phyloP scores from a whole-genome alignment of 2,329 filamentous ascomycete genomes.

The Talaromyces piceae region DNA sequence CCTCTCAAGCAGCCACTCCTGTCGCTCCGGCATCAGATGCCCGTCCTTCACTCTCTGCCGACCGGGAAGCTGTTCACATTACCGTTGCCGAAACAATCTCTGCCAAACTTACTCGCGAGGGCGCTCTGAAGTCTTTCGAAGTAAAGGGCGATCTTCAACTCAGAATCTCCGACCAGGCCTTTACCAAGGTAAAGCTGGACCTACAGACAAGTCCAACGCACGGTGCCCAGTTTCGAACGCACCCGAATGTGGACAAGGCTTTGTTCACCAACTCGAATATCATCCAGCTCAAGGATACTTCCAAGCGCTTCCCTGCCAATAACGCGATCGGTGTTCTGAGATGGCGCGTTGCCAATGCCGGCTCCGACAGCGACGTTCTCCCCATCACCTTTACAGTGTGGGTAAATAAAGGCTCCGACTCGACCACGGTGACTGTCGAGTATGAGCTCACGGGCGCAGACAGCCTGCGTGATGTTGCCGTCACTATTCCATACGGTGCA shows the following conservation, averaged over 20 bases:
- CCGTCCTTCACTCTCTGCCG: conserved; percentile 58
- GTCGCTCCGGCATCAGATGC: conserved; percentile 46
- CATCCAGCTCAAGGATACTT: conserved; percentile 83
- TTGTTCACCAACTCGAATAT: conserved; percentile 74
- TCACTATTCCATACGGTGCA: conserved; percentile 78
- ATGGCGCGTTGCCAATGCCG: conserved; percentile 75
- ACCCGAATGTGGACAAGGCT: conserved; percentile 90
- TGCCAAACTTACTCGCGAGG: conserved; percentile 81
- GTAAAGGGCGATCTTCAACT: conserved; percentile 90
- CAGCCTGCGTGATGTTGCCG: conserved; percentile 71
- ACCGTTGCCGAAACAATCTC: conserved; percentile 85
- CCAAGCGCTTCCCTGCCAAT: conserved; percentile 88
- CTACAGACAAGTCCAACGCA: conserved; percentile 69
- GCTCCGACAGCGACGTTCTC: conserved; percentile 70
- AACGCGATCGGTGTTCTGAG: conserved; percentile 87
- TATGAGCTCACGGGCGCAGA: conserved; percentile 85
- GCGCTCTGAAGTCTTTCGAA: conserved; percentile 74
- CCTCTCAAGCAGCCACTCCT: conserved; percentile 46
- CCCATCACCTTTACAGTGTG: conserved; percentile 97
- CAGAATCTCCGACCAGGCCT: conserved; percentile 75
- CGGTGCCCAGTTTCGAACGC: conserved; percentile 85
- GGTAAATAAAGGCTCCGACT: conserved; percentile 81
- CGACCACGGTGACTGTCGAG: conserved; percentile 86
- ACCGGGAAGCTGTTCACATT: conserved; percentile 80
- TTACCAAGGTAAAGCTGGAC: conserved; percentile 87